phyloP scores from a whole-genome alignment of 148 eudicot species.

The Rhododendron ovatum region DNA sequence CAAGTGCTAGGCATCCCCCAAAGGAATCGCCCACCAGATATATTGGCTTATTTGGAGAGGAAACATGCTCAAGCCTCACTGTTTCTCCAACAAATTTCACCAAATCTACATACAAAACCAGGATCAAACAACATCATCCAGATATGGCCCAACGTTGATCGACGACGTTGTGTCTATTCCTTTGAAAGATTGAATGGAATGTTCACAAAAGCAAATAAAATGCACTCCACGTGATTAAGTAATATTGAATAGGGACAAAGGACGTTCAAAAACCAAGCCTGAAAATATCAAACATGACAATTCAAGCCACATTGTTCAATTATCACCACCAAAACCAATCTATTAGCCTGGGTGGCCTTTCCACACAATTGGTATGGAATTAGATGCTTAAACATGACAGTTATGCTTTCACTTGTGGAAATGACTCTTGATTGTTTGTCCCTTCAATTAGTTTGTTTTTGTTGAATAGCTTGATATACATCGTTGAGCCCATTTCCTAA shows the following conservation, averaged over 20 bases:
- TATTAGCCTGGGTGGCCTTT: background rate
- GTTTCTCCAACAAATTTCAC: conserved; percentile 64
- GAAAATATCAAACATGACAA: background rate
- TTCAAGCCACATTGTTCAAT: background rate
- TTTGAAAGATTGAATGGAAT: background rate
- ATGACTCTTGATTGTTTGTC: background rate
- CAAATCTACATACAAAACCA: conserved; percentile 42
- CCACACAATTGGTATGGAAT: background rate
- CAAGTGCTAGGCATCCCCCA: conserved; percentile 91
- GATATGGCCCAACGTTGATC: background rate
- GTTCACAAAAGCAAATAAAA: background rate
- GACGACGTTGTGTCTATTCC: background rate
- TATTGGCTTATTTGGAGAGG: conserved; percentile 73
- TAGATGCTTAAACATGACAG: background rate
- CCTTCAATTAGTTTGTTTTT: background rate
- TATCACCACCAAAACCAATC: background rate
- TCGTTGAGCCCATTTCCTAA: background rate
- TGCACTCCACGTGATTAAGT: background rate
- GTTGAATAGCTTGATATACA: background rate
- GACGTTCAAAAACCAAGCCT: background rate
- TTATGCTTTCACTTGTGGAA: background rate
- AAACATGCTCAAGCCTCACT: conserved; percentile 59
- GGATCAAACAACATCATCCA: conserved; percentile 6
- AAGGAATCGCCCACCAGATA: conserved; percentile 93
- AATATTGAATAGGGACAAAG: background rate